These are phyloP conservation scores for Pseudozyma pruni DNA, from an alignment of 1,284 basidiomycete genomes.

Conservation along the genomic window DNA sequence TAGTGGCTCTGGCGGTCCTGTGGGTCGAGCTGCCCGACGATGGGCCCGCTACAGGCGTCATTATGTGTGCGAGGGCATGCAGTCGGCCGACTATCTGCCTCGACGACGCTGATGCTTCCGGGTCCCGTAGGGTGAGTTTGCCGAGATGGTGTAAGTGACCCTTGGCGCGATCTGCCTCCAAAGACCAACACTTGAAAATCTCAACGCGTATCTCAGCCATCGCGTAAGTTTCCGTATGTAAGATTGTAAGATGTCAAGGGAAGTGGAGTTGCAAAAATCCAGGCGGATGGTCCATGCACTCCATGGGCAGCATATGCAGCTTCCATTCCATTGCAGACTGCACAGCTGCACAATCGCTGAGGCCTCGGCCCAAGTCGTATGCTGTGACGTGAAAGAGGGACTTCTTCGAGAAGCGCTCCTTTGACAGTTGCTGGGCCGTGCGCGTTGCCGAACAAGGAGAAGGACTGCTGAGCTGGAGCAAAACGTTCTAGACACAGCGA, in stretches of 20 bases:
- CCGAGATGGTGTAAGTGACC: no score
- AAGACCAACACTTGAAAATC: conserved; percentile 13
- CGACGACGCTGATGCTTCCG: background rate
- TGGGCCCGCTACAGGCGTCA: conserved; percentile 21
- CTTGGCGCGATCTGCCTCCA: background rate
- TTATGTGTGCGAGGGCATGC: conserved; percentile 1
- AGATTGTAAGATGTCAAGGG: background rate
- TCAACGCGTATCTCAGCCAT: conserved; percentile 6
- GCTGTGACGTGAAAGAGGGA: no score
- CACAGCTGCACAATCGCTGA: no score
- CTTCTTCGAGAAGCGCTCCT: no score
- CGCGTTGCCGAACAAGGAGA: conserved; percentile 2
- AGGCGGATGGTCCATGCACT: conserved; percentile 3
- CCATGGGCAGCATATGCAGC: background rate
- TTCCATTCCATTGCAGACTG: no score
- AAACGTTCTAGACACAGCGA: background rate
- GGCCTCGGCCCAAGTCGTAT: no score
- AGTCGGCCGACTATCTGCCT: background rate
- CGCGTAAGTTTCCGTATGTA: conserved; percentile 2
- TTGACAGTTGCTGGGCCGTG: conserved; percentile 9
- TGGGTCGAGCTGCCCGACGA: conserved; percentile 8
- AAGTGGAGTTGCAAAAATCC: background rate
- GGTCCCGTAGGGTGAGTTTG: no score
- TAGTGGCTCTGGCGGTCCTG: conserved; percentile 1
- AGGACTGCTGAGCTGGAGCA: background rate